phyloP scores from a whole-genome alignment of 352 stramenopile species.

The Phytophthora gonapodyides region DNA sequence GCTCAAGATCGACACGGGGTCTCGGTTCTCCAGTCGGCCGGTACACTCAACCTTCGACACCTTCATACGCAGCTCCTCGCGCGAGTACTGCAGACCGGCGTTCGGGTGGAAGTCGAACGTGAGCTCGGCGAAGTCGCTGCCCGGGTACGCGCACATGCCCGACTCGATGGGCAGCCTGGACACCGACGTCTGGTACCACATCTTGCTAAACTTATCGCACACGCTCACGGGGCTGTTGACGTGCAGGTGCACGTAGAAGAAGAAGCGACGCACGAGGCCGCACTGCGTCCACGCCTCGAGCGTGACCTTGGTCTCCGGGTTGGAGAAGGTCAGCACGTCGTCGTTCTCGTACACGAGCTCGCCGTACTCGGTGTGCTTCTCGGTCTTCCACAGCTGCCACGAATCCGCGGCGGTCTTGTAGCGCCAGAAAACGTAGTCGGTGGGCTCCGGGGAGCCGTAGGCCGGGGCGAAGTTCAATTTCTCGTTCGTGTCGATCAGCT shows the following conservation, averaged over 20 bases:
- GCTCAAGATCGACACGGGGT: slow-evolving; percentile 40
- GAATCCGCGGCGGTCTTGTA: slow-evolving; percentile 49
- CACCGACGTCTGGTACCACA: slow-evolving; percentile 70
- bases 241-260: slow-evolving; percentile 60
- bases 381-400: slow-evolving; percentile 54
- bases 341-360: slow-evolving; percentile 23
- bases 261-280: slow-evolving; percentile 47
- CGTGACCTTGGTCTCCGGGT: slow-evolving; percentile 49
- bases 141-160: slow-evolving; percentile 53
- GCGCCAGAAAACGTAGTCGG: slow-evolving; percentile 68
- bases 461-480: slow-evolving; percentile 25
- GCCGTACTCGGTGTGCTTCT: slow-evolving; percentile 13
- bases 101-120: slow-evolving; percentile 69
- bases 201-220: slow-evolving; percentile 57
- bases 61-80: slow-evolving; percentile 41
- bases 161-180: slow-evolving; percentile 36
- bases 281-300: slow-evolving; percentile 70
- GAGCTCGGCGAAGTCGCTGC: slow-evolving; percentile 69
- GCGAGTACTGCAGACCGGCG: slow-evolving; percentile 43
- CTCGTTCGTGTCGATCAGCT: slow-evolving; percentile 45
- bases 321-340: slow-evolving; percentile 41
- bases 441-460: slow-evolving; percentile 9
- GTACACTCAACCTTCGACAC: slow-evolving; percentile 52
- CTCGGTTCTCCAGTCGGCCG: slow-evolving; percentile 37
- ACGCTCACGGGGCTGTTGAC: slow-evolving; percentile 49